Evolutionary conservation across 805 yeast species (phyloP), one percentile per base, ranked within the genome.

Genomic region (Yarrowia bubula): DNA sequence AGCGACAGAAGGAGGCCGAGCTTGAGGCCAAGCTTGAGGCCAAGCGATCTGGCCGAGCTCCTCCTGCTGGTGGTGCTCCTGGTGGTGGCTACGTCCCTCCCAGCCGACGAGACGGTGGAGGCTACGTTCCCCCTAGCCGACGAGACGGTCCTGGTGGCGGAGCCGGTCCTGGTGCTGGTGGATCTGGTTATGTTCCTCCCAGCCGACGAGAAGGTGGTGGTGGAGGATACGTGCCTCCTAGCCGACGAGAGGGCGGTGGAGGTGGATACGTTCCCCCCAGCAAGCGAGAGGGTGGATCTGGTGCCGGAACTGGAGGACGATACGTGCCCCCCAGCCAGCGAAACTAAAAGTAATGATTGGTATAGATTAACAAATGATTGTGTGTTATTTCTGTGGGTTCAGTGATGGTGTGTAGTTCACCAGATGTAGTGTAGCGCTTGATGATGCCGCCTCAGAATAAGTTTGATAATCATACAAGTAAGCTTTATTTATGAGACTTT

Each of bases 21-120:
- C 65, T 67, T 10, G 71, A 70, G 37, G 65, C 67, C 33, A 48
- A 63, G 28, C 61, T 66, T 15, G 67, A 57, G 57, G 61, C 68
- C n/a, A 33, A 62, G 53, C 62, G 64, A 37, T 64, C 67, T 14
- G 48, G 60, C 28, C n/a, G 60, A 15, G 46, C 60, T 42, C 38
- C 66, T 31, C 38, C 66, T 38, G 22, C 18, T n/a, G 61, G 46
- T 22, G 38, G 15, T n/a, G 41, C 66, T 10, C 47, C 66, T 31
- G 32, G 42, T 9, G 38, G 53, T 18, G 66, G 67, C 11, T 66
- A 58, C 48, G 68, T 66, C 43, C 68, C 68, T 48, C 68, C 67
- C 15, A 48, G 65, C 9, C 41, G 42, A 38, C 58, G 58, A 55
- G 48, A 55, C 31, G 46, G 39, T 1, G 62, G 62, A 8, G 61